Base-by-base conservation (phyloP, 768 basidiomycete species). In the Termitomyces bulborhizus region DNA sequence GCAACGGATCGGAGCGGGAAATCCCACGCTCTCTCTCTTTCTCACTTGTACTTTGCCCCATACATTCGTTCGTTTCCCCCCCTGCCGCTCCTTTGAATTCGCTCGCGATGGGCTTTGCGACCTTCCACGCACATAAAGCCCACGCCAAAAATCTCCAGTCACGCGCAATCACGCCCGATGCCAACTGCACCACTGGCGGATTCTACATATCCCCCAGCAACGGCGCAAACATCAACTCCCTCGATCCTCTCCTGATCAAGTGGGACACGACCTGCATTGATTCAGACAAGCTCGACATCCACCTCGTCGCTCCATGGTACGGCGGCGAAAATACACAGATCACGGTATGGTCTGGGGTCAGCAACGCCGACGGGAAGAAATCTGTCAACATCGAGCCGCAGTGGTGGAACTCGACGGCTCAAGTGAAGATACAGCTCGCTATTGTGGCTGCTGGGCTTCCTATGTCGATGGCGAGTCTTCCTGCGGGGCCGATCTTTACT, bases 401-500 rank as follows among this genome's bases (percentile, higher is more conserved):
- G 18, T 90, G 88, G 88, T 92, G 87, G 86, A 83, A 88, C 55
- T 64, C 79, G 0, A 79, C 83, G 5, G 42, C 71, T 1, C 64
- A 71, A 0, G 67, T 77, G 36, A 62, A 65, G 1, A 77, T 90
- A 16, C 85, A 90, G 62, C 64, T 91, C 54, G 68, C 72, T 46
- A 84, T 90, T 62, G 74, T 89, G 42, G 60, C 77, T 1, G 61
- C 75, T 6, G 79, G 78, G 24, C 57, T 72, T 5, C 76, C 80
- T 2, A 68, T 77, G 3, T 85, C 84, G 73, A 65, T 80, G 26
- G 71, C 75, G 48, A 68, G 73, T 41, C 67, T 82, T 39, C 81
- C 85, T 26, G 82, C 83, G 7, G 88, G 85, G 0, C 90, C 90
- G 43, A 67, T 90, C 53, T 84, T 89, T 63, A 82, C 74, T 9